A percentile compares a stretch with the other conserved stretches of the same genome.
Evolutionary conservation across 768 basidiomycete genomes (phyloP).

Genomic region (Russula abietina): DNA sequence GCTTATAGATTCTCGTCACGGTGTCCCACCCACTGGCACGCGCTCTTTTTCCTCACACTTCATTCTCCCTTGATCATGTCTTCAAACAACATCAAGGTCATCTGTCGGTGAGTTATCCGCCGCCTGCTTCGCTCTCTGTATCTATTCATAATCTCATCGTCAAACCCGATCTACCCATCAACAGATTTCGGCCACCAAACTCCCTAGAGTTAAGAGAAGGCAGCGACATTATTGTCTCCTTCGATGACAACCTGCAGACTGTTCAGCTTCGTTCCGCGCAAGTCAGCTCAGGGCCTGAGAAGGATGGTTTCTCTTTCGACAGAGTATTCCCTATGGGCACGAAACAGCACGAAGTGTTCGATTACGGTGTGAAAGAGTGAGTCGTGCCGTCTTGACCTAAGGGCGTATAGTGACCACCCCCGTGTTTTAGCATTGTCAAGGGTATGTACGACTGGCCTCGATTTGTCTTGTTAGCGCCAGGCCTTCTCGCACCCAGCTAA

Average conservation of each 20-base stretch:
- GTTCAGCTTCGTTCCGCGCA: conserved; percentile 71
- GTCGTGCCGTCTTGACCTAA: conserved; percentile 31
- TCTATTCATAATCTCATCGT: conserved; percentile 5
- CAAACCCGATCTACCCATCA: conserved; percentile 1
- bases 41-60: conserved; percentile 1
- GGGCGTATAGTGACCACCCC: conserved; percentile 4
- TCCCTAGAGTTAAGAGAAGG: conserved; percentile 83
- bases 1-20: conserved; percentile 8
- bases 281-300: conserved; percentile 77
- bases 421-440: conserved; percentile 69
- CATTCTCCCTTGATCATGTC: conserved; percentile 38
- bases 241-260: conserved; percentile 80
- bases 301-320: conserved; percentile 97
- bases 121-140: conserved; percentile 14
- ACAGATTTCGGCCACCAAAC: conserved; percentile 92
- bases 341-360: conserved; percentile 90
- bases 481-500: conserved; percentile 8
- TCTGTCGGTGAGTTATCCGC: conserved; percentile 75
- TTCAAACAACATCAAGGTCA: conserved; percentile 92
- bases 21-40: neutral
- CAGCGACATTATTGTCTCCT: conserved; percentile 83
- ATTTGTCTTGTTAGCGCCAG: neutral
- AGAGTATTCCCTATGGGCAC: conserved; percentile 92
- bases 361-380: conserved; percentile 97
- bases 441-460: conserved; percentile 39